Conservation (phyloP, 768 basidiomycete species). For the Auricularia auricula-judae region DNA sequence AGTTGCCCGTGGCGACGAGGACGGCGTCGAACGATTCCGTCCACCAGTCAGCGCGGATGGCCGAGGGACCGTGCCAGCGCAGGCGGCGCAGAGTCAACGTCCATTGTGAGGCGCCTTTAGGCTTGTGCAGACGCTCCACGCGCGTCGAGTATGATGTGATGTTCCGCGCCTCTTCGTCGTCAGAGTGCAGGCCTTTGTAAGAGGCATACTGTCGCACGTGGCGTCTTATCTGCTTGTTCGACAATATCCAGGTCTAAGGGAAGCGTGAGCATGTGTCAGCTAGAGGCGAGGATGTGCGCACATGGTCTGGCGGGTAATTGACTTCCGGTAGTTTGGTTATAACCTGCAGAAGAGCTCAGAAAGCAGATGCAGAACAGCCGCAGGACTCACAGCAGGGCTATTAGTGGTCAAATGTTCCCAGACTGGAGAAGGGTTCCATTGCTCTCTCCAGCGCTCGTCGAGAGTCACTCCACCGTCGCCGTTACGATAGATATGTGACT, state of each 20-base stretch:
- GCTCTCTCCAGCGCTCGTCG: background rate
- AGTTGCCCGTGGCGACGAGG: conserved; percentile 22
- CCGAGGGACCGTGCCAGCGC: background rate
- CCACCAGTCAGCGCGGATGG: conserved; percentile 12
- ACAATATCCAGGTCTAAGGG: background rate
- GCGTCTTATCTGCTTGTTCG: background rate
- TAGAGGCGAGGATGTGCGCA: background rate
- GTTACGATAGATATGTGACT: background rate
- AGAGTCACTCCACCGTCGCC: background rate
- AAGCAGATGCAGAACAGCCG: background rate
- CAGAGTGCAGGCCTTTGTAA: background rate
- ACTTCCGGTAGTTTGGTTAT: background rate
- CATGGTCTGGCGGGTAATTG: background rate
- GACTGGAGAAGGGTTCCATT: background rate
- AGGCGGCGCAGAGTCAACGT: conserved; percentile 3
- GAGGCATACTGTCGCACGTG: background rate
- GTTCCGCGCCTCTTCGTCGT: background rate
- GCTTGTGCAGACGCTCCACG: background rate
- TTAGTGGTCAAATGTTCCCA: background rate
- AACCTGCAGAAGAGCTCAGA: background rate
- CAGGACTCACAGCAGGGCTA: background rate
- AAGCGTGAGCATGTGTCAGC: background rate
- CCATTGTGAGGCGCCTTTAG: background rate
- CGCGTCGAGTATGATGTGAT: background rate
- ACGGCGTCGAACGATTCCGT: conserved; percentile 24